A percentile compares a stretch with the other conserved stretches of the same genome.
Evolutionary conservation across 805 yeast species (phyloP).

Genomic region (Allodekkera sacchari): DNA sequence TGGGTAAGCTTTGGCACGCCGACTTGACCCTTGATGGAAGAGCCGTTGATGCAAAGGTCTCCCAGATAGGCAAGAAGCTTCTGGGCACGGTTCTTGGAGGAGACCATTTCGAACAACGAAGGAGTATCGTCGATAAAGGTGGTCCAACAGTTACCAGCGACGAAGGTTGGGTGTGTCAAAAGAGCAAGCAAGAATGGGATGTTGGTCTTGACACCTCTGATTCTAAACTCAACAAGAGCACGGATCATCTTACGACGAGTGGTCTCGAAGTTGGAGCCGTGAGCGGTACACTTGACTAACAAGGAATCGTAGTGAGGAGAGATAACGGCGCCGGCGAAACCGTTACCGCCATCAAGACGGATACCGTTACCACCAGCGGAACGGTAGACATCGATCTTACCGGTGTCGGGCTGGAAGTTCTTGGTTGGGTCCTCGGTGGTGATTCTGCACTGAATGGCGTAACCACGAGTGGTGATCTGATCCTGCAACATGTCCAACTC

Average conservation of each 20-base stretch:
- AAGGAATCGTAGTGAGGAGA: constrained; percentile 97
- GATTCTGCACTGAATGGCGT: constrained; percentile 98
- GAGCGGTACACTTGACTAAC: constrained; percentile 95
- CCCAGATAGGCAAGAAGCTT: constrained; percentile 86
- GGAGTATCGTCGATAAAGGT: constrained; percentile 99
- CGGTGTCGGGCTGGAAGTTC: constrained; percentile 97
- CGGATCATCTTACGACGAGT: constrained; percentile 97
- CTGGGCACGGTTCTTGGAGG: constrained; percentile 95
- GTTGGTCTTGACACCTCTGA: constrained; percentile 98
- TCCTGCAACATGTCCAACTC: constrained; percentile 92
- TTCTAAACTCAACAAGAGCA: constrained; percentile 93
- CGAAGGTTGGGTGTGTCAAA: constrained; percentile 83
- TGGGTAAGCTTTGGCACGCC: constrained; percentile 79
- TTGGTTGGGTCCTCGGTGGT: constrained; percentile 97
- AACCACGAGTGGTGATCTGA: constrained; percentile 91
- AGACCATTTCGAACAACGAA: constrained; percentile 84
- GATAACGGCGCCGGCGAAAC: constrained; percentile 92
- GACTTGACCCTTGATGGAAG: constrained; percentile 90
- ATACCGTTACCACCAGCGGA: constrained; percentile 99
- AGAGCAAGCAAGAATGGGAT: constrained; percentile 92
- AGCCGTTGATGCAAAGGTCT: constrained; percentile 92
- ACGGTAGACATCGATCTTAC: constrained; percentile 95
- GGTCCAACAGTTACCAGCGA: constrained; percentile 90
- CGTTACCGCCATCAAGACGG: constrained; percentile 97
- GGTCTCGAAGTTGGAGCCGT: constrained; percentile 96